phyloP scores from a whole-genome alignment of 129 eudicot species.

The Ambrosia trifida region DNA sequence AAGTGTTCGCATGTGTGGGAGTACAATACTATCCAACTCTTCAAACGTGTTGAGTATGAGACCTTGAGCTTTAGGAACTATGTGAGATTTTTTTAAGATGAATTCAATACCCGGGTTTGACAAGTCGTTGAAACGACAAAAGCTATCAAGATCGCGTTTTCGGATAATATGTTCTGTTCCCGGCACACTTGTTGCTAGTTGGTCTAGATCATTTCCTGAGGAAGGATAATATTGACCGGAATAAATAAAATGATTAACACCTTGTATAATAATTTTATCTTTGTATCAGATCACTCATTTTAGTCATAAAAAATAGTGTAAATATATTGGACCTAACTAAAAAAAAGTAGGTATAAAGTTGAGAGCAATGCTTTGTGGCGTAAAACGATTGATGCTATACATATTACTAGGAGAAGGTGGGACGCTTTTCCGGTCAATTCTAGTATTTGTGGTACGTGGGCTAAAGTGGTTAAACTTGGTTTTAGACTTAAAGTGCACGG shows the following conservation, averaged over 20 bases:
- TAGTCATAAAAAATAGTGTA: background rate
- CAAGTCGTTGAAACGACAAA: conserved; percentile 30
- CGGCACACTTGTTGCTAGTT: conserved; percentile 17
- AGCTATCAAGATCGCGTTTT: conserved; percentile 41
- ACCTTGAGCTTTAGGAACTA: conserved; percentile 39
- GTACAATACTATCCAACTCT: conserved; percentile 25
- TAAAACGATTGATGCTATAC: too few species aligned
- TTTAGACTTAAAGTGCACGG: too few species aligned
- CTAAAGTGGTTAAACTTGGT: too few species aligned
- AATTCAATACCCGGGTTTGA: conserved; percentile 18
- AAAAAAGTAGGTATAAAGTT: too few species aligned
- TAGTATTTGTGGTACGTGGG: too few species aligned
- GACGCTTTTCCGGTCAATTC: too few species aligned
- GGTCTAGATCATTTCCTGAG: conserved; percentile 38
- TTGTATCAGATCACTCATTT: too few species aligned
- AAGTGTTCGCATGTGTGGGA: conserved; percentile 28
- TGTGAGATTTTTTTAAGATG: conserved; percentile 20
- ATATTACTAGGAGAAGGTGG: too few species aligned
- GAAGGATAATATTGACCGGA: background rate
- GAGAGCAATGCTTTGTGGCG: too few species aligned
- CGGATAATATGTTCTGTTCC: conserved; percentile 43
- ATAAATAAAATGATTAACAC: background rate
- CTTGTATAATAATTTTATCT: too few species aligned
- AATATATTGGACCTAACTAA: too few species aligned
- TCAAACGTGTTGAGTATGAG: conserved; percentile 47